Percentiles rank a stretch among this genome's conserved stretches.
These are phyloP conservation scores for Ceratocystis alfenasii DNA, from an alignment of 2,329 filamentous ascomycete species.

Conservation along the genomic window DNA sequence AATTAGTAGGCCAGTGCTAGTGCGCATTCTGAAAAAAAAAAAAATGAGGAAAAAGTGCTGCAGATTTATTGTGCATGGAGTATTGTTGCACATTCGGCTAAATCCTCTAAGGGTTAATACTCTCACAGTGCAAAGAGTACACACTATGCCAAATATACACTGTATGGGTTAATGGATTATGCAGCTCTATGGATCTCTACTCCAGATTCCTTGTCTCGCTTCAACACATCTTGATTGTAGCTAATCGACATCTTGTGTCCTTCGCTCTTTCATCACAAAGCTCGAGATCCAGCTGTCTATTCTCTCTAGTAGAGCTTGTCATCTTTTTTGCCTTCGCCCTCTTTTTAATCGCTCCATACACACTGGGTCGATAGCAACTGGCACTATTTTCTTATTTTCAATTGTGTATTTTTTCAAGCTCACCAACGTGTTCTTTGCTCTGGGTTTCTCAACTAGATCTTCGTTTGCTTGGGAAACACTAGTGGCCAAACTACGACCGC, in stretches of 20 bases:
- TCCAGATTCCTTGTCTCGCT: slow-evolving; percentile 5
- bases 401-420: not conserved
- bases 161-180: not conserved
- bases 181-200: slow-evolving; percentile 7
- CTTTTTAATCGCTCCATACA: not conserved
- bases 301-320: not conserved
- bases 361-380: not conserved
- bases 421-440: slow-evolving; percentile 6
- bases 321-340: not conserved
- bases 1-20: too few relatives aligned
- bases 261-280: not conserved
- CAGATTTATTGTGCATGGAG: not conserved
- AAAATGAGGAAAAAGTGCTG: too few relatives aligned
- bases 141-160: rapidly evolving
- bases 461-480: not conserved
- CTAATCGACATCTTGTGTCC: not conserved
- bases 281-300: not conserved
- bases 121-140: not conserved
- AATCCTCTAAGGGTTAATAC: not conserved
- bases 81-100: too few relatives aligned
- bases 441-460: not conserved
- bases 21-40: too few relatives aligned
- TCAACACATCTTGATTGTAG: not conserved
- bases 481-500: not conserved
- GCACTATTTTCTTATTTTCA: not conserved